Evolutionary conservation across 106 monocot species (phyloP).

Genomic region (Triglochin maritima): DNA sequence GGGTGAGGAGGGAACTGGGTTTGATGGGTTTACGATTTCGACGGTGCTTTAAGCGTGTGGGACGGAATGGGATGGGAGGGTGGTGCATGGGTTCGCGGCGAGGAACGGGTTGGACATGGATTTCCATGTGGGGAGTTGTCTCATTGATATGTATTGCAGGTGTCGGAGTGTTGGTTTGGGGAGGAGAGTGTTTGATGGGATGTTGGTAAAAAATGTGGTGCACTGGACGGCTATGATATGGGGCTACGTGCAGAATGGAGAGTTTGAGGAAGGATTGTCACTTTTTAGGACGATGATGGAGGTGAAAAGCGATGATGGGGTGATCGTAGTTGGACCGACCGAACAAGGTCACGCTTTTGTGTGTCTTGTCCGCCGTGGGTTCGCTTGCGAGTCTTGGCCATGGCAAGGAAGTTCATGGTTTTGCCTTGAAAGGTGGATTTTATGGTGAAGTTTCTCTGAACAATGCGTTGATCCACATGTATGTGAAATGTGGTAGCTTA

Average conservation of each 20-base stretch:
- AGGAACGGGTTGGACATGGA: constrained; percentile 38
- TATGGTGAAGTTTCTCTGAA: constrained; percentile 37
- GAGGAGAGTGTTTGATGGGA: constrained; percentile 36
- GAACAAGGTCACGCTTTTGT: constrained; percentile 48
- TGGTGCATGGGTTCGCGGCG: constrained; percentile 48
- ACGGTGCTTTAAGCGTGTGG: constrained; percentile 31
- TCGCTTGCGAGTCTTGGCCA: constrained; percentile 29
- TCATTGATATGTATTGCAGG: constrained; percentile 58
- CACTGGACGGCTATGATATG: constrained; percentile 60
- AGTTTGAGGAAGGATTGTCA: constrained; percentile 37
- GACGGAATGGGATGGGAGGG: constrained; percentile 18
- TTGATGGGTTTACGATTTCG: constrained; percentile 52
- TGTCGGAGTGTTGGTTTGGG: constrained; percentile 14
- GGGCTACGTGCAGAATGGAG: constrained; percentile 43
- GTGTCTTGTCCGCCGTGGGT: constrained; percentile 47
- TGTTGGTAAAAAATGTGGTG: constrained; percentile 46
- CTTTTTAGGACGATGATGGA: constrained; percentile 44
- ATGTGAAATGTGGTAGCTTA: constrained; percentile 52
- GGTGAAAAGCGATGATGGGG: constrained; percentile 1
- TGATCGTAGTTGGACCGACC: constrained; percentile 25
- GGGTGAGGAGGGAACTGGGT: constrained; percentile 36
- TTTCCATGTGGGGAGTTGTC: constrained; percentile 46
- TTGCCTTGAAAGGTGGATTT: constrained; percentile 25
- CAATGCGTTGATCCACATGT: constrained; percentile 71
- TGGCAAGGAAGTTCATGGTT: constrained; percentile 63